Evolutionary conservation across 2,329 filamentous ascomycete genomes (phyloP), one percentile per base, ranked within the genome.

Genomic region (Botrytis porri): DNA sequence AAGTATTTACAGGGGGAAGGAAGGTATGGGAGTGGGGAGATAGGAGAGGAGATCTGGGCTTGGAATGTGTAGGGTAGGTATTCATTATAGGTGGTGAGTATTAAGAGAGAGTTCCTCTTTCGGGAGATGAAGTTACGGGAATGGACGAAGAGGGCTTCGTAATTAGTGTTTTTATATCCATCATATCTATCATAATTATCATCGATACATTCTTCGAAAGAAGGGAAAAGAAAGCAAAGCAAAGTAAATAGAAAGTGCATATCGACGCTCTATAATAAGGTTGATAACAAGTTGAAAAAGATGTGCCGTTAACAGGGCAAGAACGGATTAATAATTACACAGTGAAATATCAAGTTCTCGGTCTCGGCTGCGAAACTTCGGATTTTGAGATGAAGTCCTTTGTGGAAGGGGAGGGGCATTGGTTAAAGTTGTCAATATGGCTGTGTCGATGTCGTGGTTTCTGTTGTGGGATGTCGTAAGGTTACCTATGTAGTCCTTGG

Each of bases 151-250:
- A 14, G 9, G 2, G 32, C 10, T 60, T 25, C 20, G 22, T 2
- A 60, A 22, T 60, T 22, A 35, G 10, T 37, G 10, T 25, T 37
- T 2, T 37, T 3, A 12, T 60, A 3, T 29, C 14, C 7, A 25
- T 16, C 51, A 54, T 29, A 10, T 12, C 8, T 12, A 18, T 32
- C 54, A 18, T 32, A 4, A 7, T 6, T 35, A 43, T 43, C 41
- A 20, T 43, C 0, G 2, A 22, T 14, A 37, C 22, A 14, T 61
- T 37, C 10, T 1, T 1, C 20, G 6, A 37, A 37, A 2, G 10
- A 37, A 16, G 2, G 4, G 10, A 37, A 16, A 3, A 6, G 4
- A 25, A 14, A n/a, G 1, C 5, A 37, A 16, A 3, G 3, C 1
- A 25, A 14, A n/a, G 1, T 20, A 8, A 25, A 2, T 12, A 2